Conservation (phyloP, 2,329 filamentous ascomycete species). For the Verticillium albo-atrum region DNA sequence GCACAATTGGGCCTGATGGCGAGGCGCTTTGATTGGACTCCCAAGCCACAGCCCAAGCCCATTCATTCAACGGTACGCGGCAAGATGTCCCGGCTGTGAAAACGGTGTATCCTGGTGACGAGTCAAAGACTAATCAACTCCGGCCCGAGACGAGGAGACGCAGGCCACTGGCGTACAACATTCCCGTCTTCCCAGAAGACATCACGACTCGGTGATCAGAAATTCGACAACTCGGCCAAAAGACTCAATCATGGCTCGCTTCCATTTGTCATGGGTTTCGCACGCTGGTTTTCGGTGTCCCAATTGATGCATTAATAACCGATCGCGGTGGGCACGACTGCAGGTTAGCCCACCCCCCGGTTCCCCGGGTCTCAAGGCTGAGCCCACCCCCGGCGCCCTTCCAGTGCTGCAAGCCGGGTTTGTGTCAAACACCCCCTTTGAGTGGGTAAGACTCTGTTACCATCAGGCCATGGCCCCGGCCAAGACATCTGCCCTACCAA, state of each 20-base stretch:
- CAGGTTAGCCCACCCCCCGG: neutral
- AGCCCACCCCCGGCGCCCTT: neutral
- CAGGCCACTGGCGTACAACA: neutral
- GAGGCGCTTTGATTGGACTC: neutral
- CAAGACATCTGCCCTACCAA: neutral
- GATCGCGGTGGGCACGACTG: neutral
- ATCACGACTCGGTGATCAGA: neutral
- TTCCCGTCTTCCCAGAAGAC: neutral
- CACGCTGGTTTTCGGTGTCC: neutral
- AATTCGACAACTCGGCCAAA: neutral
- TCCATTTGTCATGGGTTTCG: neutral
- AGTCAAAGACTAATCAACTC: neutral
- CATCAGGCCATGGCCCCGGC: neutral
- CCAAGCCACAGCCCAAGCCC: neutral
- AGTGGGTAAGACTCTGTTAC: neutral
- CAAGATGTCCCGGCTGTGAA: neutral
- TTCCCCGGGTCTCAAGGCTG: neutral
- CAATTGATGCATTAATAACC: neutral
- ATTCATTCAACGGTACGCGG: neutral
- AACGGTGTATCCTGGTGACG: neutral
- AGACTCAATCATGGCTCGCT: neutral
- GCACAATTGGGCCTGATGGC: neutral
- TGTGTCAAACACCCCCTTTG: neutral
- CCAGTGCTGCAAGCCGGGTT: neutral
- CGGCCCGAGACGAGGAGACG: neutral